These are phyloP conservation scores for Cronartium quercuum DNA, from an alignment of 1,284 basidiomycete genomes.

Conservation along the genomic window DNA sequence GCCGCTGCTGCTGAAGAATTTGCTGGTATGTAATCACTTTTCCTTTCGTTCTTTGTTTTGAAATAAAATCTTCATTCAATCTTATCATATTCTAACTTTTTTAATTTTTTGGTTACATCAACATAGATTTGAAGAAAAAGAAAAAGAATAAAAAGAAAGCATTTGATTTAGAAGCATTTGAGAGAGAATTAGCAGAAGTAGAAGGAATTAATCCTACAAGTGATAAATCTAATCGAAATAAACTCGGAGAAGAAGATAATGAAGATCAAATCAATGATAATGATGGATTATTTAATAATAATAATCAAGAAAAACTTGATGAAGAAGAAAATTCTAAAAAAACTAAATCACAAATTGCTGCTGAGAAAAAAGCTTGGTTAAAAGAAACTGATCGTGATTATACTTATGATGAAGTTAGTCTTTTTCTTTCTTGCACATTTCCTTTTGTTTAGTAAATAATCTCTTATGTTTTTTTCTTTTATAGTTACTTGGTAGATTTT, in stretches of 20 bases:
- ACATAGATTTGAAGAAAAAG: conserved; percentile 44
- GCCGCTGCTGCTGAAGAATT: conserved; percentile 28
- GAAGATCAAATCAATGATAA: conserved; percentile 78
- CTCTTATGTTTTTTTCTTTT: conserved; percentile 11
- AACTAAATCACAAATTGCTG: conserved; percentile 53
- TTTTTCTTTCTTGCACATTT: not conserved
- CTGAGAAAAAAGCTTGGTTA: conserved; percentile 70
- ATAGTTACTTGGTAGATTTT: conserved; percentile 87
- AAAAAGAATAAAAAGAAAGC: conserved; percentile 48
- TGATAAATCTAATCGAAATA: not conserved
- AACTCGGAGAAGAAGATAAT: conserved; percentile 51
- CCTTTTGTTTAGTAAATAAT: not conserved
- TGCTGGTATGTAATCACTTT: conserved; percentile 7
- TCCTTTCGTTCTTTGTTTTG: not conserved
- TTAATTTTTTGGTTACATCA: not conserved
- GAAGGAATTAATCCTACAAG: not conserved
- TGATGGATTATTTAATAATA: conserved; percentile 62
- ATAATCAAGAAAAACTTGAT: conserved; percentile 43
- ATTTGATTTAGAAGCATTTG: conserved; percentile 50
- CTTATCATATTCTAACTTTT: not conserved
- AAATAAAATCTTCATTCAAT: not conserved
- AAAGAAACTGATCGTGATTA: conserved; percentile 82
- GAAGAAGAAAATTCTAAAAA: conserved; percentile 52
- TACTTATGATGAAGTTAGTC: conserved; percentile 75
- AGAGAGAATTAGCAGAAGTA: conserved; percentile 47